A percentile compares a stretch with the other conserved stretches of the same genome.
Conservation (phyloP, 2,329 filamentous ascomycete genomes). For the Knoxdaviesia capensis region DNA sequence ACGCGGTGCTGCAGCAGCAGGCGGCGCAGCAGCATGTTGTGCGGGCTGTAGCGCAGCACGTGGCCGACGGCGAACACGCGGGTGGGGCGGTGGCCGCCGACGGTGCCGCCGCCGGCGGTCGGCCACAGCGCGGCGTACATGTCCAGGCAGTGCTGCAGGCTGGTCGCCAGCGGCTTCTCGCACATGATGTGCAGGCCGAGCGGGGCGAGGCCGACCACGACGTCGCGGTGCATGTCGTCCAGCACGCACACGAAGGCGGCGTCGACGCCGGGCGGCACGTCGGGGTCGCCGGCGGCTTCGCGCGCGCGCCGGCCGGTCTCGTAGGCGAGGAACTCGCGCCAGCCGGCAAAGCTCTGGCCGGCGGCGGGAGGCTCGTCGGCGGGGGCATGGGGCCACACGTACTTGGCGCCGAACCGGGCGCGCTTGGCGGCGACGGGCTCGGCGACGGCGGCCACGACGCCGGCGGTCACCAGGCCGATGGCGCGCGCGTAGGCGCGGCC, state of each 20-base stretch:
- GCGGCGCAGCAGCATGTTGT: conserved; percentile 69
- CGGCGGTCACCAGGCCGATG: conserved; percentile 42
- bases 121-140: conserved; percentile 40
- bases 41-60: conserved; percentile 80
- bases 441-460: conserved; percentile 55
- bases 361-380: conserved; percentile 20
- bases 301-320: conserved; percentile 41
- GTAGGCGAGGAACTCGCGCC: conserved; percentile 57
- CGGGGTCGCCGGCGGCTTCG: conserved; percentile 18
- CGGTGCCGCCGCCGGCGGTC: no score
- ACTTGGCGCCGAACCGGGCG: conserved; percentile 43
- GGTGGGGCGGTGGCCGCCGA: conserved; percentile 10
- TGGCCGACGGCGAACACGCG: conserved; percentile 75
- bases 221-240: conserved; percentile 74
- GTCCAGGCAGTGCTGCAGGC: conserved; percentile 53
- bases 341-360: conserved; percentile 52
- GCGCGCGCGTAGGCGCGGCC: conserved; percentile 55
- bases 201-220: conserved; percentile 52
- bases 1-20: conserved; percentile 54
- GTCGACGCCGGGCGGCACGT: conserved; percentile 34
- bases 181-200: conserved; percentile 69
- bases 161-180: conserved; percentile 82
- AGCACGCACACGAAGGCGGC: conserved; percentile 48
- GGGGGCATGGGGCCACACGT: conserved; percentile 55
- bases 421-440: conserved; percentile 69